Percentiles rank a stretch among this genome's conserved stretches.
phyloP scores from a whole-genome alignment of 306 rosid species.

The Prunus armeniaca region DNA sequence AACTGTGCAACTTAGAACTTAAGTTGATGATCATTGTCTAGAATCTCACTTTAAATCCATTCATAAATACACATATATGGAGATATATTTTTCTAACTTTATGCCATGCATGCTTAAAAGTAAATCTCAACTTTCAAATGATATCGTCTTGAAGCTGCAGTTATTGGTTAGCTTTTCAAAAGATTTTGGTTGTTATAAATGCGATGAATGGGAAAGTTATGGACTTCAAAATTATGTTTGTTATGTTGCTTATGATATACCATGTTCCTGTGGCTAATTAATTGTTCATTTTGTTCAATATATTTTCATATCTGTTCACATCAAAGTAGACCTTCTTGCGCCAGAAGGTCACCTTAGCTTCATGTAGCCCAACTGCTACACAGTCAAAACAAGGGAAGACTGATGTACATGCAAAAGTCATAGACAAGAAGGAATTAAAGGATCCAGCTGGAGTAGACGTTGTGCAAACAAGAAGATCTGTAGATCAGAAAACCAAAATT shows the following conservation, averaged over 20 bases:
- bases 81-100: background rate
- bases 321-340: conserved; percentile 79
- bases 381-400: conserved; percentile 40
- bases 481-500: conserved; percentile 31
- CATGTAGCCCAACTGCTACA: conserved; percentile 41
- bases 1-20: background rate
- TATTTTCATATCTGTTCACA: background rate
- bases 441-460: conserved; percentile 34
- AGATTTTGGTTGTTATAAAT: background rate
- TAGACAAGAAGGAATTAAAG: conserved; percentile 31
- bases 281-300: background rate
- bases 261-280: conserved; percentile 11
- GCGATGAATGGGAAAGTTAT: background rate
- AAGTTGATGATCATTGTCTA: background rate
- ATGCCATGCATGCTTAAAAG: background rate
- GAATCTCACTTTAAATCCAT: background rate
- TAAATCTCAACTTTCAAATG: background rate
- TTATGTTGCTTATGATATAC: background rate
- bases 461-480: conserved; percentile 28
- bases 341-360: conserved; percentile 76
- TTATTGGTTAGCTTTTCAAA: background rate
- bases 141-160: background rate
- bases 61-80: background rate
- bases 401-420: conserved; percentile 25
- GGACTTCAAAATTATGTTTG: background rate